Evolutionary conservation across 106 monocot genomes (phyloP), one percentile per base, ranked within the genome.

Genomic region (Dendrobium nobile): DNA sequence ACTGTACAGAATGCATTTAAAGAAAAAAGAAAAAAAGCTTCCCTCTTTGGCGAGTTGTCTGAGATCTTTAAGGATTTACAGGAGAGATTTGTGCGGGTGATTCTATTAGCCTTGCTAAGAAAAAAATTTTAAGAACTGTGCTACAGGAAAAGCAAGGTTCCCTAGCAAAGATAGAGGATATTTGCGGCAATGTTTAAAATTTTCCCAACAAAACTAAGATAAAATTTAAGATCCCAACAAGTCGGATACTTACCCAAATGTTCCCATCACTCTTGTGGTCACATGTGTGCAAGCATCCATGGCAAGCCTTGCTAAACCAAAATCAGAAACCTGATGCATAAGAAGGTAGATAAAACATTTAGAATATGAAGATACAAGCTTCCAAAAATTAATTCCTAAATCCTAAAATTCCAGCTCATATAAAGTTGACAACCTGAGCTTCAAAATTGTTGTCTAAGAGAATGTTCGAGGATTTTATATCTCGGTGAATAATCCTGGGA

Each of bases 381-480:
- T 24, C 6, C 41, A 11, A 40, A 40, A 74, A 43, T 8, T 26
- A 75, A 58, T 54, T 80, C 37, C 10, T 47, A 37, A 80, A 74
- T 80, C 37, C 17, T 47, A 26, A 80, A 74, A 61, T 41, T 54
- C 54, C 24, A 41, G 41, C 16, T 61, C 2, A 40, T 47, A 67
- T 83, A 61, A 18, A 41, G 16, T 77, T 37, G 27, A 17, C 54
- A 54, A 96, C 96, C 91, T 91, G 89, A 85, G 96, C 96, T 81
- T 96, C 96, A 81, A 91, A 96, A 78, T 90, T 89, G 59, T 85
- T 80, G 72, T 96, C 93, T 84, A 96, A 81, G 68, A 96, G 73
- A 79, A 96, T 96, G 80, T 96, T 96, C n/a, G 96, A 96, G 59
- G 96, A 91, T 79, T 96, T 96, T 54, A 96, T 96, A 80, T 96